phyloP scores from a whole-genome alignment of 352 stramenopile genomes.

The Thraustochytrium striatum region DNA sequence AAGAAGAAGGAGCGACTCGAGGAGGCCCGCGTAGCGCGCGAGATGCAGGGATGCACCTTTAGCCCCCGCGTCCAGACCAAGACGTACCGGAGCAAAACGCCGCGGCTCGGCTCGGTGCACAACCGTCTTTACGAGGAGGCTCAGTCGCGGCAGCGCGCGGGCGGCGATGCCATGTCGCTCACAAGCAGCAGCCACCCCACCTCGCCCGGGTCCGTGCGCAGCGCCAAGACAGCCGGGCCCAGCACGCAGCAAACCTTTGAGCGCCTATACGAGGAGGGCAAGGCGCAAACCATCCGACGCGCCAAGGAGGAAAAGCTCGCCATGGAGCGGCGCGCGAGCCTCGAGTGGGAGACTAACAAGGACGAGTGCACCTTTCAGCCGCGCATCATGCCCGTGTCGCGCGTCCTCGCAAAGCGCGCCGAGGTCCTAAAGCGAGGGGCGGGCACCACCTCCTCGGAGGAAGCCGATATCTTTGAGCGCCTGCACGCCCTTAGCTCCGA shows the following conservation, averaged over 20 bases:
- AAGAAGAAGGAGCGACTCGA: neutral
- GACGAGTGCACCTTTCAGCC: slow-evolving; percentile 31
- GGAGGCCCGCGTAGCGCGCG: neutral
- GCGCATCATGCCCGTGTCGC: neutral
- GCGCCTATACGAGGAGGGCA: slow-evolving; percentile 17
- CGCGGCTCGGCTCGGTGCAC: neutral
- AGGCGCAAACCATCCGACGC: neutral
- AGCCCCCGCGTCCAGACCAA: neutral
- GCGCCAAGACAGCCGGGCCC: neutral
- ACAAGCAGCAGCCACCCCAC: neutral
- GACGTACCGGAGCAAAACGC: neutral
- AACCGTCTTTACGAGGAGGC: slow-evolving; percentile 2
- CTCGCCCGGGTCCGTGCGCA: neutral
- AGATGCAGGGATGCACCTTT: slow-evolving; percentile 35
- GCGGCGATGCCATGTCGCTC: neutral
- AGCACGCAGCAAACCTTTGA: neutral
- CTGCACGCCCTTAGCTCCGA: neutral
- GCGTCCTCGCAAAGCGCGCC: neutral
- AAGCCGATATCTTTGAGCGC: slow-evolving; percentile 30
- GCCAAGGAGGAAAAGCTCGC: neutral
- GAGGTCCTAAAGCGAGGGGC: neutral
- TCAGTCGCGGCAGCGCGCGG: neutral
- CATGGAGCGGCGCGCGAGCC: neutral
- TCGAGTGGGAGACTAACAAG: neutral
- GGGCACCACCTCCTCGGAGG: neutral